A percentile compares a stretch with the other conserved stretches of the same genome.
Evolutionary conservation across 805 yeast genomes (phyloP).

Genomic region (Suhomyces sp.): DNA sequence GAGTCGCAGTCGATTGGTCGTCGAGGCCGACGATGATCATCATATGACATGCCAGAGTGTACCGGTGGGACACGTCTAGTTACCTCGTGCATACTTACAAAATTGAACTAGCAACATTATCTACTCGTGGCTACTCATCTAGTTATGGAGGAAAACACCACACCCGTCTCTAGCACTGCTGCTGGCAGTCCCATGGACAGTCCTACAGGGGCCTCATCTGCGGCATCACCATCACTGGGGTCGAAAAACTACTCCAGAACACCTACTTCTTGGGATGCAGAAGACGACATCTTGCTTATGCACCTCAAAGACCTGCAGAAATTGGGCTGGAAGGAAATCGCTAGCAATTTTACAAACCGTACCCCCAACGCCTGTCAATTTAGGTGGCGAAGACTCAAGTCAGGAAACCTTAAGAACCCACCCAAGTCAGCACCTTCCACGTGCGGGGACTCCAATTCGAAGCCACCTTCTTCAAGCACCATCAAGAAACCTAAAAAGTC

Average conservation of each 20-base stretch:
- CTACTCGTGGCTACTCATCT: neutral
- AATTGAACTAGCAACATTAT: neutral
- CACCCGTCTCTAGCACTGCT: neutral
- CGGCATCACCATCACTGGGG: neutral
- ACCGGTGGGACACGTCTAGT: neutral
- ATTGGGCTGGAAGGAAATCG: slow-evolving; percentile 48
- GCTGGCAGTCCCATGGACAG: slow-evolving; percentile 1
- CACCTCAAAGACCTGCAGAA: slow-evolving; percentile 46
- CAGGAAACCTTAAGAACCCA: slow-evolving; percentile 43
- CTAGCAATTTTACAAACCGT: slow-evolving; percentile 41
- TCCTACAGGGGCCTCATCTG: neutral
- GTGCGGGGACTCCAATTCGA: slow-evolving; percentile 9
- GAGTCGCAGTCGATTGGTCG: slow-evolving; percentile 6
- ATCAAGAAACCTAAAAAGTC: slow-evolving; percentile 11
- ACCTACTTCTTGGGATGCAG: slow-evolving; percentile 49
- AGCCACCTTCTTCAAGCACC: slow-evolving; percentile 4
- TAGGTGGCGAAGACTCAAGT: slow-evolving; percentile 45
- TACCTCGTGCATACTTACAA: neutral
- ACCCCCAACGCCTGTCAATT: slow-evolving; percentile 35
- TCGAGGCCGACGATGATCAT: slow-evolving; percentile 18
- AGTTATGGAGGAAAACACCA: neutral
- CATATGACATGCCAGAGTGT: slow-evolving; percentile 6
- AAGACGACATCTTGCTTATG: slow-evolving; percentile 44
- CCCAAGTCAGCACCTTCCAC: slow-evolving; percentile 37
- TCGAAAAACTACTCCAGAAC: slow-evolving; percentile 33